Base-by-base conservation (phyloP, 768 basidiomycete genomes). In the Leccinum fibrillosum region DNA sequence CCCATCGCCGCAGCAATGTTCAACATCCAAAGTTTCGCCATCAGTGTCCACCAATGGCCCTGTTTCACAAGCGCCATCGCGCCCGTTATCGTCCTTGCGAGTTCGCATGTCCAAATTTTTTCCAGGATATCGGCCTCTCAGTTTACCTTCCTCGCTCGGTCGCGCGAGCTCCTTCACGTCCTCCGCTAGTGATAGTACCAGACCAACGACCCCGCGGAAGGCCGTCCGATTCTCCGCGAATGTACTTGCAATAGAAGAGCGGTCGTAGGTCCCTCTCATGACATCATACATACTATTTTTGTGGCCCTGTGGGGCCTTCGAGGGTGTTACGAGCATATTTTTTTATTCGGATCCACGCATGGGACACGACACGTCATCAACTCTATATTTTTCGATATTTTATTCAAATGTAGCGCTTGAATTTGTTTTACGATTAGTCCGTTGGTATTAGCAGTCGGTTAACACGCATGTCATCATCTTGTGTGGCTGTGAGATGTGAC, bases 201-300 rank as follows among this genome's bases (percentile, higher is more conserved):
- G 80, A 61, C 73, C 77, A 5, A 67, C 72, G 17, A 82, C 77
- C 0, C 81, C 78, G 17, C 82, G 80, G 61, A 87, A 87, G 66
- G 82, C 80, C 2, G 85, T 87, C 37, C 79, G 85, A 50, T 87
- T 87, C 69, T 81, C 82, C n/a, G 74, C 77, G 25, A 75, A 78
- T 60, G 72, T 75, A 52, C 70, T 71, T 49, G 75, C 65, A 34
- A 62, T 69, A 49, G 63, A 68, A 56, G 55, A 70, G 45, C 64
- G 49, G 32, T 44, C 58, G 12, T 68, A 66, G 58, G 49, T 25
- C 58, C 58, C 47, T 48, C 28, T 37, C 17, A 45, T 49, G 44
- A 21, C 42, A 42, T 50, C 49, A 23, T 55, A 49, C 55, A 54
- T 53, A 17, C 47, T 57, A 58, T 35, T 28, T 28, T 10, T 34